Percentiles rank a stretch among this genome's conserved stretches.
phyloP scores from a whole-genome alignment of 202 grass and related monocot genomes.

The Panicum virgatum region DNA sequence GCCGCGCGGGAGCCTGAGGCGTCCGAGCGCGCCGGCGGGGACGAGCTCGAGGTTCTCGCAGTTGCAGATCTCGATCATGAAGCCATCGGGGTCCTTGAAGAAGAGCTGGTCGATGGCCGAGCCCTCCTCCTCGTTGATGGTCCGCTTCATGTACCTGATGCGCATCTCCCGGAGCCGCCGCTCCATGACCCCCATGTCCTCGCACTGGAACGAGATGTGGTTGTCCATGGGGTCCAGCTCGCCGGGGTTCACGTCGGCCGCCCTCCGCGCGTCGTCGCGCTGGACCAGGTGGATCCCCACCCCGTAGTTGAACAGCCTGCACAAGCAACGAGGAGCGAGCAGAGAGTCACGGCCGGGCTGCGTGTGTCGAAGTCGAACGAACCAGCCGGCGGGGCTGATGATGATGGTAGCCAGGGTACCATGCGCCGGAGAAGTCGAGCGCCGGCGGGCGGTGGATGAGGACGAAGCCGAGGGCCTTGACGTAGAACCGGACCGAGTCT shows the following conservation, averaged over 20 bases:
- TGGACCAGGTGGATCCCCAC: slow-evolving; percentile 74
- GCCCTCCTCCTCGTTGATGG: slow-evolving; percentile 74
- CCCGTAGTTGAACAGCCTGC: slow-evolving; percentile 79
- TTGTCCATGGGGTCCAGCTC: slow-evolving; percentile 80
- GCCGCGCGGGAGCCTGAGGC: slow-evolving; percentile 53
- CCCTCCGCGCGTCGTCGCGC: slow-evolving; percentile 35
- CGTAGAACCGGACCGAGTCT: slow-evolving; percentile 62
- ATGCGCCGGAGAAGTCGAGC: slow-evolving; percentile 71
- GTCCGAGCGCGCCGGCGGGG: slow-evolving; percentile 48
- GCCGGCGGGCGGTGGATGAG: slow-evolving; percentile 64
- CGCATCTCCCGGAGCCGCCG: slow-evolving; percentile 53
- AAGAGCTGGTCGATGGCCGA: slow-evolving; percentile 84
- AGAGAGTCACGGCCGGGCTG: too few relatives aligned
- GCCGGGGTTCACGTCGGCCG: slow-evolving; percentile 43
- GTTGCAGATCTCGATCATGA: slow-evolving; percentile 99
- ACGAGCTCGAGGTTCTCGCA: slow-evolving; percentile 90
- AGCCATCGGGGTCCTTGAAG: slow-evolving; percentile 90
- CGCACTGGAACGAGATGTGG: slow-evolving; percentile 79
- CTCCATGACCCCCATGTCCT: slow-evolving; percentile 69
- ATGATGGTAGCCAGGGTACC: slow-evolving; percentile 45
- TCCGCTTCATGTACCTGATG: slow-evolving; percentile 65
- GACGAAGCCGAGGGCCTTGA: slow-evolving; percentile 70
- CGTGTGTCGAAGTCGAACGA: neutral
- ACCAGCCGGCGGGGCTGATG: neutral
- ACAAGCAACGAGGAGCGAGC: too few relatives aligned